A percentile compares a stretch with the other conserved stretches of the same genome.
phyloP scores from a whole-genome alignment of 805 yeast genomes.

The Debaryomyces hansenii region DNA sequence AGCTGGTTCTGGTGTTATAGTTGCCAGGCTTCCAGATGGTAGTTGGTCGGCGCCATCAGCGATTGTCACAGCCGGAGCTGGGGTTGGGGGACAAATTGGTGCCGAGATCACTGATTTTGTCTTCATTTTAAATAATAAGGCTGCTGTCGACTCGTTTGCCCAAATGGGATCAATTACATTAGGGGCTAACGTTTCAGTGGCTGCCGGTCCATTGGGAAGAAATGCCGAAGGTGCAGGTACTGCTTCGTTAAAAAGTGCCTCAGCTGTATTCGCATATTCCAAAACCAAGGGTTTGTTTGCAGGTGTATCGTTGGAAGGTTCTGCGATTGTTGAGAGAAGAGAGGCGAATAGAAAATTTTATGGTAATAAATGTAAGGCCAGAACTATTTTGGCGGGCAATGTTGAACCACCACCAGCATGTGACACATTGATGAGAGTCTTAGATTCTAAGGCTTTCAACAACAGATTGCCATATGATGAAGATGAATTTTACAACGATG shows the following conservation, averaged over 20 bases:
- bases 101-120: conserved; percentile 96
- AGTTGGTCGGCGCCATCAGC: conserved; percentile 98
- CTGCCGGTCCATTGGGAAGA: conserved; percentile 97
- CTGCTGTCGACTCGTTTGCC: conserved; percentile 92
- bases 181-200: conserved; percentile 93
- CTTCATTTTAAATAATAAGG: conserved; percentile 78
- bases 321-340: conserved; percentile 93
- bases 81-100: conserved; percentile 98
- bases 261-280: conserved; percentile 91
- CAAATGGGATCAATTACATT: conserved; percentile 91
- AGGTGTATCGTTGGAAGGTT: conserved; percentile 96
- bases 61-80: conserved; percentile 94
- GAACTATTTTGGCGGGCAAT: conserved; percentile 76
- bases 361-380: conserved; percentile 87
- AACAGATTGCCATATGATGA: conserved; percentile 49
- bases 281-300: conserved; percentile 97
- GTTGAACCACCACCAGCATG: conserved; percentile 93
- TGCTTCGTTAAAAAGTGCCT: conserved; percentile 81
- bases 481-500: conserved; percentile 58
- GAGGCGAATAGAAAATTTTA: conserved; percentile 96
- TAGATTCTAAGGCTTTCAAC: conserved; percentile 82
- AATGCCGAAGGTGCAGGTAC: conserved; percentile 97
- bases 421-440: conserved; percentile 80
- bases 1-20: conserved; percentile 96
- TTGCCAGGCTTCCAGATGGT: conserved; percentile 92